phyloP scores from a whole-genome alignment of 495 filamentous ascomycete genomes.

The Aspergillus heteromorphus region DNA sequence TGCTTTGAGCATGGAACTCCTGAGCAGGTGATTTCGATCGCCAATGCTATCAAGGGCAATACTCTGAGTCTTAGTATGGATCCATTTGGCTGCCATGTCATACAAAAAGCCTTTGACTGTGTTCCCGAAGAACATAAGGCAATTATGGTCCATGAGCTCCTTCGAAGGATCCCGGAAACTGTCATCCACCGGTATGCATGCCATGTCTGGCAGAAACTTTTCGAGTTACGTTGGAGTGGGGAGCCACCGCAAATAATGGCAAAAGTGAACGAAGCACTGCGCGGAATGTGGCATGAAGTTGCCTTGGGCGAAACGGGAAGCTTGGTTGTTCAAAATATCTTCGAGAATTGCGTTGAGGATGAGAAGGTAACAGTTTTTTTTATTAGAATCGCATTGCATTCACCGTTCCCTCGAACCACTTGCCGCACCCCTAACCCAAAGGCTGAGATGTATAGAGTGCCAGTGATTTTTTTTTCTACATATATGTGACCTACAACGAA shows the following conservation, averaged over 20 bases:
- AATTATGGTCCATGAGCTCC: constrained; percentile 93
- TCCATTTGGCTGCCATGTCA: constrained; percentile 95
- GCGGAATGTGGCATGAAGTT: constrained; percentile 98
- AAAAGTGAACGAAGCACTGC: constrained; percentile 91
- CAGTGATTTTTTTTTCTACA: not conserved
- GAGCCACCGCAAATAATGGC: constrained; percentile 97
- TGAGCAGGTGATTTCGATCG: constrained; percentile 92
- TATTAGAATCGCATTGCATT: not conserved
- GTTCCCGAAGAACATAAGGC: constrained; percentile 98
- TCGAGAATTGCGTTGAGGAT: constrained; percentile 97
- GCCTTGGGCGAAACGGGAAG: constrained; percentile 95
- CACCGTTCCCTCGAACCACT: not conserved
- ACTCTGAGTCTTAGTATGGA: constrained; percentile 95
- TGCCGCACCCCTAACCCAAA: not conserved
- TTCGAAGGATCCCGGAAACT: constrained; percentile 93
- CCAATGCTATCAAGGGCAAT: constrained; percentile 89
- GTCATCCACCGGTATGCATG: constrained; percentile 98
- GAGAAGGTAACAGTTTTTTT: constrained; percentile 68
- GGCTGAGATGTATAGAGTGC: not conserved
- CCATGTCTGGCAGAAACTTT: constrained; percentile 99
- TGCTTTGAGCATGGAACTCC: constrained; percentile 98
- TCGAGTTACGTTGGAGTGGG: constrained; percentile 91
- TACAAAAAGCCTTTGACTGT: constrained; percentile 96
- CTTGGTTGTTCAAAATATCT: constrained; percentile 97
- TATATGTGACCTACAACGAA: not conserved